Evolutionary conservation across 441 rosid species (phyloP).

Genomic region (Dalechampia spathulata): DNA sequence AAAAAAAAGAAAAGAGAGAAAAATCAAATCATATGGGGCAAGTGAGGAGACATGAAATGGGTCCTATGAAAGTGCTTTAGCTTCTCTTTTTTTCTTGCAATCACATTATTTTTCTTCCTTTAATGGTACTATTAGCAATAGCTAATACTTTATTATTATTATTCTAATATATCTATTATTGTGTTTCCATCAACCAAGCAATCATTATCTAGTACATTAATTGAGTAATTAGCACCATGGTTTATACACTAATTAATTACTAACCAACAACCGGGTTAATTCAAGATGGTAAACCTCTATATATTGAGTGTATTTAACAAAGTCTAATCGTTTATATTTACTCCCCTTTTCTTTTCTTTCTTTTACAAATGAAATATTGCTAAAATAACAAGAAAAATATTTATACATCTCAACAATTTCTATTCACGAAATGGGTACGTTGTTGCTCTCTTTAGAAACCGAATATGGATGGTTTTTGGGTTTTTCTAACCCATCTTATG

Average conservation of each 20-base stretch:
- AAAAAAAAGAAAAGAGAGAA: no score
- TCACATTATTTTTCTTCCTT: conserved; percentile 36
- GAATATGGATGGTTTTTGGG: not conserved
- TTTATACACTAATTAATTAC: no score
- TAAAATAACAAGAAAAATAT: no score
- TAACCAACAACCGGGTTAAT: no score
- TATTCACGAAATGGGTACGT: not conserved
- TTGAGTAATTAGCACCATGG: conserved; percentile 25
- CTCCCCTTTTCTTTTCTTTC: no score
- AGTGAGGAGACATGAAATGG: conserved; percentile 45
- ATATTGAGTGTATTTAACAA: no score
- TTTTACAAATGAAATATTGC: no score
- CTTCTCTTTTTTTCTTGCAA: conserved; percentile 37
- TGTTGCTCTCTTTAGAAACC: not conserved
- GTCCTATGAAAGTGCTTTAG: conserved; percentile 45
- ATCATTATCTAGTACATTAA: conserved; percentile 43
- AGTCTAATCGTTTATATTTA: no score
- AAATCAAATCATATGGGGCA: conserved; percentile 36
- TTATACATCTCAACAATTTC: no score
- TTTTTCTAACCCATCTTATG: not conserved
- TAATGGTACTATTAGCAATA: conserved; percentile 42
- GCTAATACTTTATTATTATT: conserved; percentile 27
- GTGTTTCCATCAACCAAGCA: conserved; percentile 48
- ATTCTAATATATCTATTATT: conserved; percentile 26
- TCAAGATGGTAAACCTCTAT: no score